Evolutionary conservation across 768 basidiomycete species (phyloP).

Genomic region (Mycena amicta): DNA sequence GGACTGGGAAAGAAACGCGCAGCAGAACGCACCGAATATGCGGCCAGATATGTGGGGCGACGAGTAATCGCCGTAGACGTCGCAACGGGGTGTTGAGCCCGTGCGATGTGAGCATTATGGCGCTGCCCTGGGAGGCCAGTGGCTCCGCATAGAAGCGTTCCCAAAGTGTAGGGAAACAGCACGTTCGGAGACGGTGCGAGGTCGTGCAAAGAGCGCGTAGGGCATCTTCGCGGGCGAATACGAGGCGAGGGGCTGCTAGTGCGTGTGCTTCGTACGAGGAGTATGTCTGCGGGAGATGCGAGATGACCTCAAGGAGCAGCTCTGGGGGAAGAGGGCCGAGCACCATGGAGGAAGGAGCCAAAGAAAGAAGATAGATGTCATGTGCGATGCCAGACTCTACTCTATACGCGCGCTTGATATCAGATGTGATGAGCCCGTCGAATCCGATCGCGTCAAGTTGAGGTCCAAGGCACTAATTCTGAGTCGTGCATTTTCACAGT

Average conservation of each 20-base stretch:
- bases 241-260: not conserved
- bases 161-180: not conserved
- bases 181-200: not conserved
- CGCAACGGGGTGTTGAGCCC: not conserved
- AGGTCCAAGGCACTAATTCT: too few species aligned
- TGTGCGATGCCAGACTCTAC: not conserved
- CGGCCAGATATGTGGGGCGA: slow-evolving; percentile 1
- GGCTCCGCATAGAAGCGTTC: slow-evolving; percentile 1
- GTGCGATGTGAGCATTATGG: not conserved
- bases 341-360: not conserved
- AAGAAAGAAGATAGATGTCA: not conserved
- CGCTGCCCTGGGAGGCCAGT: not conserved
- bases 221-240: not conserved
- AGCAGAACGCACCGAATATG: not conserved
- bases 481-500: too few species aligned
- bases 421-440: too few species aligned
- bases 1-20: not conserved
- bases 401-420: not conserved
- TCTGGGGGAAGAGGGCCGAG: not conserved
- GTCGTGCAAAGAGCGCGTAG: not conserved
- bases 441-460: too few species aligned
- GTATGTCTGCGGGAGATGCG: not conserved
- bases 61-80: not conserved
- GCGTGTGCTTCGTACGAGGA: not conserved
- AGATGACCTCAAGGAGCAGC: not conserved